A percentile compares a stretch with the other conserved stretches of the same genome.
Evolutionary conservation across 805 yeast genomes (phyloP).

Genomic region (Schwanniomyces polymorphus): DNA sequence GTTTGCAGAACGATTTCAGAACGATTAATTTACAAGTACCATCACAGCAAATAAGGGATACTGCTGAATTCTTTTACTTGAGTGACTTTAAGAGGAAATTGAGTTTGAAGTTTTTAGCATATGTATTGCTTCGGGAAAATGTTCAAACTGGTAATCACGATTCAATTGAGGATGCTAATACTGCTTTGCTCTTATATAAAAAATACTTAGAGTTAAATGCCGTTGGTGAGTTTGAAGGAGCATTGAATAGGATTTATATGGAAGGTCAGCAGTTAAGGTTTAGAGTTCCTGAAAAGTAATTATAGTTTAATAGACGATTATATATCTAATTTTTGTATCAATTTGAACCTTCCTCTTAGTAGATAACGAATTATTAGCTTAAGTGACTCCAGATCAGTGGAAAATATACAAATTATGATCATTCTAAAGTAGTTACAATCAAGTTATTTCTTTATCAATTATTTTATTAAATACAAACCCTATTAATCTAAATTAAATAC

Average conservation of each 20-base stretch:
- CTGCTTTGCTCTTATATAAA: conserved; percentile 77
- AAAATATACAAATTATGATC: not conserved
- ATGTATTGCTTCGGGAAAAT: conserved; percentile 66
- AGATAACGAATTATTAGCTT: no score
- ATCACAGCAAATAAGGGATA: conserved; percentile 80
- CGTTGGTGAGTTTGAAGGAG: conserved; percentile 58
- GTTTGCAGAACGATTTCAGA: conserved; percentile 85
- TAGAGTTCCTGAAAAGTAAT: conserved; percentile 42
- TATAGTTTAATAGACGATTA: not conserved
- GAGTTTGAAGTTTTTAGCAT: conserved; percentile 83
- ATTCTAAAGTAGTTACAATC: no score
- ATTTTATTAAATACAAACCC: not conserved
- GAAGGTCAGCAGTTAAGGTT: conserved; percentile 65
- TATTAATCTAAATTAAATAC: not conserved
- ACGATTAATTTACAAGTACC: conserved; percentile 93
- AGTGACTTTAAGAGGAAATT: conserved; percentile 74
- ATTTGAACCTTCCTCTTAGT: no score
- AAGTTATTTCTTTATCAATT: not conserved
- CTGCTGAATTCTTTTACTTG: conserved; percentile 75
- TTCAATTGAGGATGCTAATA: conserved; percentile 92
- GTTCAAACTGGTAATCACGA: conserved; percentile 96
- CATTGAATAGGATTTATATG: conserved; percentile 65
- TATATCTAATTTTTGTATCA: not conserved
- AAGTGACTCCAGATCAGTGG: no score
- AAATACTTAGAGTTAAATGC: conserved; percentile 64